Conservation (phyloP, 371 early-diverging fungal species). For the Mucor lusitanicus region DNA sequence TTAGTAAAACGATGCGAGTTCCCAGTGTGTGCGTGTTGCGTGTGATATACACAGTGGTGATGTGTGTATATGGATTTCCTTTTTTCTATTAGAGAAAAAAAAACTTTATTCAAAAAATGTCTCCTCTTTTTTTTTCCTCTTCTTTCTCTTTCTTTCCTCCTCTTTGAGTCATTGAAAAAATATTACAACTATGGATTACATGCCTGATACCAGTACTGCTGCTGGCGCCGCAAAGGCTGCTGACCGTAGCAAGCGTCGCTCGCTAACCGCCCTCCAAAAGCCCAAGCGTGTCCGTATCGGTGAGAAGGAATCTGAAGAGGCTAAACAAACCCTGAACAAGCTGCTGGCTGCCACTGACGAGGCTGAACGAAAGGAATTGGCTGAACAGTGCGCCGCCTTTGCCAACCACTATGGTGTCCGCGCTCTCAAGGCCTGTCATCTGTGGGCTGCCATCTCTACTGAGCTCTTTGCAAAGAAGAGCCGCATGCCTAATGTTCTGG, state of each 20-base stretch:
- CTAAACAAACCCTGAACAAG: conserved; percentile 40
- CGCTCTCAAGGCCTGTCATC: conserved; percentile 54
- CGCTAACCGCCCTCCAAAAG: conserved; percentile 32
- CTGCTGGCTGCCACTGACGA: conserved; percentile 29
- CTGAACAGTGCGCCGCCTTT: conserved; percentile 41
- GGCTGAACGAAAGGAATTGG: conserved; percentile 33
- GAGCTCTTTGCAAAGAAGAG: conserved; percentile 72
- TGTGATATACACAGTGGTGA: too few species aligned
- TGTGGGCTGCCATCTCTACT: conserved; percentile 58
- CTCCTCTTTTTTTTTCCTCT: conserved; percentile 8
- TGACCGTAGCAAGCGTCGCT: conserved; percentile 39
- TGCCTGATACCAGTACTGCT: conserved; percentile 41
- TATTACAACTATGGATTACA: conserved; percentile 29
- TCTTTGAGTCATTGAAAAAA: not conserved
- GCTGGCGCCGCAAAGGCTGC: conserved; percentile 41
- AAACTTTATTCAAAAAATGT: conserved; percentile 1
- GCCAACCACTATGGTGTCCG: conserved; percentile 55
- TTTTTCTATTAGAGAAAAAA: conserved; percentile 9
- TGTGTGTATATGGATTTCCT: not conserved
- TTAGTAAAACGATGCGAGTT: not conserved
- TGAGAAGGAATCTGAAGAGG: conserved; percentile 45
- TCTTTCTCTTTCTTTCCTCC: not conserved
- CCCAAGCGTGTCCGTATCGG: conserved; percentile 42
- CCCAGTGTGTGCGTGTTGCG: not conserved
- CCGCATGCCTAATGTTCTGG: conserved; percentile 67